Evolutionary conservation across 1,284 basidiomycete genomes (phyloP), one percentile per base, ranked within the genome.

Genomic region (Ganoderma leucocontextum): DNA sequence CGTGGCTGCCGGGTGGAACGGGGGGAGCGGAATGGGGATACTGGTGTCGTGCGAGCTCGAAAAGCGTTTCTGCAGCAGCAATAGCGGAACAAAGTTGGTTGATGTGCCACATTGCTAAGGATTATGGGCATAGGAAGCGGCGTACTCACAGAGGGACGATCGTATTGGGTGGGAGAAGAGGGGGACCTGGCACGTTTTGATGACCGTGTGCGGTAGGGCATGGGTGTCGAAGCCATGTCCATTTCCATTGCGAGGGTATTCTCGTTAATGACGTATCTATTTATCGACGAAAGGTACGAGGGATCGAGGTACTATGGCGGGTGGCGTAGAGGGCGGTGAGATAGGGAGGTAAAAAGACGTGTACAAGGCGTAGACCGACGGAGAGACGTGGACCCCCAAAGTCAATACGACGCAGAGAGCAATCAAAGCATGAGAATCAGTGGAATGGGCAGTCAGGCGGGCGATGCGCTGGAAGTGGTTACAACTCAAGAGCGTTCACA

Each of bases 111-210:
- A 38, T 49, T 49, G 3, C 3, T 25, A 25, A 25, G 5, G 9
- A 6, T 33, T 42, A 22, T 15, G 8, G 29, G 15, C 13, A 8
- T 13, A 57, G 38, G 42, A 29, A 53, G n/a, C 6, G 44, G 47
- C n/a, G 35, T 57, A 78, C 85, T 72, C 77, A 91, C 89, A 19
- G 80, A 73, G 59, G 89, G 87, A 35, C 88, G 84, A 66, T 86
- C 85, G 60, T 79, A 75, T 25, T 81, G 80, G 65, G 74, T 78
- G n/a, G 80, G 77, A 10, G 83, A 84, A 22, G 79, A 84, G 19
- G 87, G 88, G 1, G 90, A 91, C 68, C 88, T 86, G 4, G 87
- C 79, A 66, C 90, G 83, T 75, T 91, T 91, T 62, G 76, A 67
- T 13, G 81, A 74, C 69, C 84, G 76, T 70, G 79, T 74, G 68